Evolutionary conservation across 768 basidiomycete species (phyloP), one percentile per base, ranked within the genome.

Genomic region (Boletus tomentosulus): DNA sequence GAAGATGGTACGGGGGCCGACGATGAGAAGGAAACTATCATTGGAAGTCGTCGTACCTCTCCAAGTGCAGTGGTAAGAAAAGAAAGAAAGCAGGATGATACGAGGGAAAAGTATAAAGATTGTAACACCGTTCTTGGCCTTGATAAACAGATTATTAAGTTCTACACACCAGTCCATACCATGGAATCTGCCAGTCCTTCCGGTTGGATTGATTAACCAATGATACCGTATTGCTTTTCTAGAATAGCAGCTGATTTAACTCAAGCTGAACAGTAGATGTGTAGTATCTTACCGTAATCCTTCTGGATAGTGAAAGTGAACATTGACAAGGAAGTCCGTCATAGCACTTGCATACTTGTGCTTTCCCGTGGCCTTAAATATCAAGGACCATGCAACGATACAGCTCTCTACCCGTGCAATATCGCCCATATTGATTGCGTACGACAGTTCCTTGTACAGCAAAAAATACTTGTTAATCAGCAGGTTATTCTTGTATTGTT

Each of bases 121-220:
- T n/a, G n/a, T n/a, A n/a, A n/a, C n/a, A n/a, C n/a, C n/a, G n/a
- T n/a, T n/a, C 6, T 33, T 51, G 9, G 74, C 76, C 39, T 41
- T 41, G 22, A 66, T 75, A n/a, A 69, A 75, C 1, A 77, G 64
- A 52, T 78, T 78, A 30, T 76, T 71, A 3, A 71, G 61, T 53
- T 80, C 75, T 1, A 74, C 59, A 8, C 69, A 48, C 75, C 75
- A 78, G 46, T 78, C 76, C 3, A 76, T 59, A 0, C 62, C 68
- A 1, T 66, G 56, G 35, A 70, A 79, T 0, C 55, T 53, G 3
- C 63, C 60, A 8, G 52, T 48, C 33, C 64, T 24, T 63, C 76
- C 74, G 0, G 66, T 75, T 0, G 71, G 76, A 51, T 78, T 78
- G 7, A 64, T 43, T 24, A 73, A 66, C 41, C 22, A 42, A 22